phyloP scores from a whole-genome alignment of 2,329 filamentous ascomycete species.

The Berkeleyomyces rouxiae region DNA sequence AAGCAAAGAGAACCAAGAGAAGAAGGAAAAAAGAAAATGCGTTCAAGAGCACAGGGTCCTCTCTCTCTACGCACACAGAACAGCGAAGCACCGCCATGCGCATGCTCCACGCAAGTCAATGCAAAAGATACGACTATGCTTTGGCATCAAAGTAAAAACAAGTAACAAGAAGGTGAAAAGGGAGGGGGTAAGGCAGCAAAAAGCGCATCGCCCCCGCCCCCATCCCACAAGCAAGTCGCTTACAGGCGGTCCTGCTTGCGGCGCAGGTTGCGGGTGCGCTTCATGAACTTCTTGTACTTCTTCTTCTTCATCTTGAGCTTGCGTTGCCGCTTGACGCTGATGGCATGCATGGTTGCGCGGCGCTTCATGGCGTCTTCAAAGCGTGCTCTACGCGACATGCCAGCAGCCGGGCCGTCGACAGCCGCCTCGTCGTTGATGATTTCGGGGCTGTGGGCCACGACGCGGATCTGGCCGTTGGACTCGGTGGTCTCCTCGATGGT shows the following conservation, averaged over 20 bases:
- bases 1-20: background rate
- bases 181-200: background rate
- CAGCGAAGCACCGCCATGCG: background rate
- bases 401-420: slow-evolving; percentile 33
- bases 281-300: slow-evolving; percentile 99
- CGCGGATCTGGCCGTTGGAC: slow-evolving; percentile 40
- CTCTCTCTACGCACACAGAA: background rate
- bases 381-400: slow-evolving; percentile 32
- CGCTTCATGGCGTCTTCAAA: slow-evolving; percentile 38
- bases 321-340: slow-evolving; percentile 81
- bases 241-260: slow-evolving; percentile 62
- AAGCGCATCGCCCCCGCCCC: background rate
- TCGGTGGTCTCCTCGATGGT: slow-evolving; percentile 51
- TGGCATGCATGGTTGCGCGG: slow-evolving; percentile 49
- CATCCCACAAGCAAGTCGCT: slow-evolving; percentile 14
- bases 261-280: slow-evolving; percentile 71
- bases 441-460: slow-evolving; percentile 42
- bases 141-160: background rate
- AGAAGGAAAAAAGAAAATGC: background rate
- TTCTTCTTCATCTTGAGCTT: slow-evolving; percentile 99
- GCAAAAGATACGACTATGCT: background rate
- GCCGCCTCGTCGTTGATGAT: slow-evolving; percentile 34
- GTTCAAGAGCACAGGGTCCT: too few species aligned
- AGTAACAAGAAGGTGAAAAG: background rate
- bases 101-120: background rate